phyloP scores from a whole-genome alignment of 768 basidiomycete genomes.

The Tylopilus balloui region DNA sequence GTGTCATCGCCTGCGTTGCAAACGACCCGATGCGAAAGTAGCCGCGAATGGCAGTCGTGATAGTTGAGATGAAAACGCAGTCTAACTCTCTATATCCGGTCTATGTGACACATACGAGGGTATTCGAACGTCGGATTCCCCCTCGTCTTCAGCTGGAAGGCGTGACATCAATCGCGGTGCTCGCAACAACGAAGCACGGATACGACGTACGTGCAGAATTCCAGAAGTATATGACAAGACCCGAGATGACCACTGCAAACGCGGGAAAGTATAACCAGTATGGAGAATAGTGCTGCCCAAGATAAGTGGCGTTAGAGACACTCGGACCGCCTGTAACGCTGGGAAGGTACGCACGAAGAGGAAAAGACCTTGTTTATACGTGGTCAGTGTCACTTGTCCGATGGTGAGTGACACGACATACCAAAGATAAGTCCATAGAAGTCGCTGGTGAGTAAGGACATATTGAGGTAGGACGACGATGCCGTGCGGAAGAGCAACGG shows the following conservation, averaged over 20 bases:
- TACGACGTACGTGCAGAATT: slow-evolving; percentile 62
- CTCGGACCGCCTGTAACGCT: not conserved
- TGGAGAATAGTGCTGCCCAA: slow-evolving; percentile 64
- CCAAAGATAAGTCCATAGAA: slow-evolving; percentile 83
- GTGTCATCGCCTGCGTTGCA: not conserved
- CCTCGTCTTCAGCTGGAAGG: no score
- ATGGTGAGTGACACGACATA: slow-evolving; percentile 2
- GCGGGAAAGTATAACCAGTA: slow-evolving; percentile 89
- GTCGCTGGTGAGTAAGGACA: slow-evolving; percentile 81
- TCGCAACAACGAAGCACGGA: not conserved
- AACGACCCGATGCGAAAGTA: not conserved
- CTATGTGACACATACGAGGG: slow-evolving; percentile 15
- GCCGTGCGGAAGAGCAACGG: slow-evolving; percentile 79
- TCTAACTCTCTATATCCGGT: slow-evolving; percentile 10
- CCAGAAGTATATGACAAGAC: slow-evolving; percentile 85
- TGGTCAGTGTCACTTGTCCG: slow-evolving; percentile 2
- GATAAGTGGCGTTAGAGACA: not conserved
- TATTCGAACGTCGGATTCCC: slow-evolving; percentile 18
- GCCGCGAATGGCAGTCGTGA: not conserved
- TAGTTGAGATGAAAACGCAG: not conserved
- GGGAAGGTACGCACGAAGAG: slow-evolving; percentile 41
- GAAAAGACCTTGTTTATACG: slow-evolving; percentile 37
- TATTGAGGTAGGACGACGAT: slow-evolving; percentile 81
- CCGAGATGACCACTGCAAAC: slow-evolving; percentile 63
- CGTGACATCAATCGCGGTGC: not conserved